A percentile compares a stretch with the other conserved stretches of the same genome.
Evolutionary conservation across 352 stramenopile genomes (phyloP).

Genomic region (Phytophthora hybrid): DNA sequence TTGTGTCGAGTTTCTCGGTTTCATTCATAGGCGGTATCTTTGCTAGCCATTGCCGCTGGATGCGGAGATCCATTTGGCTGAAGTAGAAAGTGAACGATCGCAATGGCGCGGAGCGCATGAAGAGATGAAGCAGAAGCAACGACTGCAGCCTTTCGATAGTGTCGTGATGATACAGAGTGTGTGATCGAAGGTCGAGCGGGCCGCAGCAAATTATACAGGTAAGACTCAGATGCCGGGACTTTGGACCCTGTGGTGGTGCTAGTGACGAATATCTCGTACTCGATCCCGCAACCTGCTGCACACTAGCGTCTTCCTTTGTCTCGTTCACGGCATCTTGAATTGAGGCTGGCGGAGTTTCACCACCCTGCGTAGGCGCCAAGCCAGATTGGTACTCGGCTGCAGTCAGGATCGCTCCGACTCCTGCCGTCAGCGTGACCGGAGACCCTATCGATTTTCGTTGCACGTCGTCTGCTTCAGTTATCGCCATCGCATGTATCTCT

Average conservation of each 20-base stretch:
- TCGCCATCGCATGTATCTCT: background rate
- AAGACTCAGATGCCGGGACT: background rate
- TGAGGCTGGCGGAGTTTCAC: background rate
- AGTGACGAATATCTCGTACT: background rate
- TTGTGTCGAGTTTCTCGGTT: background rate
- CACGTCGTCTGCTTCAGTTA: background rate
- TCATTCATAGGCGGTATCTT: background rate
- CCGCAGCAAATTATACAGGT: slow-evolving; percentile 15
- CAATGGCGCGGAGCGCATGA: slow-evolving; percentile 17
- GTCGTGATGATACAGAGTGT: background rate
- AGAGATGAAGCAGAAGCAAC: slow-evolving; percentile 16
- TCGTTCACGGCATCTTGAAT: background rate
- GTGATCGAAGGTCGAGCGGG: background rate
- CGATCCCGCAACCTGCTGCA: background rate
- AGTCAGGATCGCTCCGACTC: background rate
- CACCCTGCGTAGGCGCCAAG: background rate
- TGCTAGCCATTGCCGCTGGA: slow-evolving; percentile 20
- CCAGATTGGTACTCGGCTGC: background rate
- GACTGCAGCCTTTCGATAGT: slow-evolving; percentile 11
- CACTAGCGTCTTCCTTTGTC: background rate
- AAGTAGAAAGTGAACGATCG: slow-evolving; percentile 24
- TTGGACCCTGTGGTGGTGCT: background rate
- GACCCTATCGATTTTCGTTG: background rate
- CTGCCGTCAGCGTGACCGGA: background rate
- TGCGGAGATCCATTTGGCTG: slow-evolving; percentile 15